Evolutionary conservation across 345 rosid genomes (phyloP), one percentile per base, ranked within the genome.

Genomic region (Carallia pectinifolia): DNA sequence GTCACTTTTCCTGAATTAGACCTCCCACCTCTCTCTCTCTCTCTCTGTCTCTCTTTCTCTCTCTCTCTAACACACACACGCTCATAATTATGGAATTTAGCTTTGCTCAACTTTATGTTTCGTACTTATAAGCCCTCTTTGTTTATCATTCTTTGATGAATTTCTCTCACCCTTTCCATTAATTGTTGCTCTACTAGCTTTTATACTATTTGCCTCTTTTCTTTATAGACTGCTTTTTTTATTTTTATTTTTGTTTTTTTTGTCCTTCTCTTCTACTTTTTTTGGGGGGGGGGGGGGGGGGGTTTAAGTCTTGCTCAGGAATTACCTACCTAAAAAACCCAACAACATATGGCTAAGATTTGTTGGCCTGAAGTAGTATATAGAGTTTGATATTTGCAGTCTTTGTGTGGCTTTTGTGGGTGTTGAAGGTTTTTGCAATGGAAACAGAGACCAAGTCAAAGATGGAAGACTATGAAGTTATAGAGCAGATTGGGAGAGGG

Each of bases 401-500:
- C 65, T 30, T 64, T 33, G 8, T 23, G 38, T 56, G 19, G 34
- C 38, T 66, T 65, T 9, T 56, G 54, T 5, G 66, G 76, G 23
- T 71, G 74, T 56, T 56, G 60, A 65, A 71, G 84, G 74, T 60
- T 44, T 44, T 44, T n/a, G 65, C 40, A 29, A 89, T 89, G 95
- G 90, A 85, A 68, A 37, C 82, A 53, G 85, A 81, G 62, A 59
- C 60, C 48, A 87, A 80, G 87, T 85, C 90, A 58, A 90, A 86
- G 81, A 81, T 84, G 86, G 90, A 89, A 67, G 90, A 84, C 68
- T 95, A 89, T 79, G 86, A 83, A 80, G 81, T 90, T n/a, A 73
- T 90, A 59, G 94, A 92, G 82, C 97, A 92, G 84, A 91, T 89
- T 80, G 90, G 88, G 62, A 86, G 93, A 76, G 92, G 94, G 69